Evolutionary conservation across 805 yeast genomes (phyloP).

Genomic region (Candida maltosa): DNA sequence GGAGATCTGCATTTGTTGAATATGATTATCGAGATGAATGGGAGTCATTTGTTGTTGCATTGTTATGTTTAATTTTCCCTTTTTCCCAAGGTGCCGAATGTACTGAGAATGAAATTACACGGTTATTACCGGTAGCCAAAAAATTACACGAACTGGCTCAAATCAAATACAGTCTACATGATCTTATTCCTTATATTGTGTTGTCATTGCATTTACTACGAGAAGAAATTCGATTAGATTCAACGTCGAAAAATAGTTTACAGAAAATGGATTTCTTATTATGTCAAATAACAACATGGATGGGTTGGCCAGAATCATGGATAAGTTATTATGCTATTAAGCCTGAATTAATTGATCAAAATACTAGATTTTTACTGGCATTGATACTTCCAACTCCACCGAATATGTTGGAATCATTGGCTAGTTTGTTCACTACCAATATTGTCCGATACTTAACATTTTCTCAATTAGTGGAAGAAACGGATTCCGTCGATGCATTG

Average conservation of each 20-base stretch:
- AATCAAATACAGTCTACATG: slow-evolving; percentile 42
- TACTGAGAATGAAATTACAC: slow-evolving; percentile 29
- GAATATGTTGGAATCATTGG: slow-evolving; percentile 51
- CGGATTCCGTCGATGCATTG: slow-evolving; percentile 52
- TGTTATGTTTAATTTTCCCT: slow-evolving; percentile 51
- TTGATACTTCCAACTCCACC: slow-evolving; percentile 57
- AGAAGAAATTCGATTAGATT: slow-evolving; percentile 69
- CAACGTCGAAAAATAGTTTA: slow-evolving; percentile 34
- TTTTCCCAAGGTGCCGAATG: slow-evolving; percentile 13
- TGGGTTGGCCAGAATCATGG: slow-evolving; percentile 78
- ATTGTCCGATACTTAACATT: slow-evolving; percentile 59
- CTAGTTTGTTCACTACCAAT: slow-evolving; percentile 40
- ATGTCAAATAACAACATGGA: slow-evolving; percentile 60
- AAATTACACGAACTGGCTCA: slow-evolving; percentile 20
- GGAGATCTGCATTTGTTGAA: slow-evolving; percentile 66
- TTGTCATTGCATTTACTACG: slow-evolving; percentile 70
- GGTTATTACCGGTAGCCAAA: slow-evolving; percentile 28
- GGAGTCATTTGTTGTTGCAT: slow-evolving; percentile 53
- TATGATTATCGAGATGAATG: slow-evolving; percentile 49
- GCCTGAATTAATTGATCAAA: slow-evolving; percentile 28
- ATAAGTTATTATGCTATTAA: slow-evolving; percentile 47
- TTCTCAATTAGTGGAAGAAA: slow-evolving; percentile 64
- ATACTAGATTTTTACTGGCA: slow-evolving; percentile 39
- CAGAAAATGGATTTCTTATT: slow-evolving; percentile 50
- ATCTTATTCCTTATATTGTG: slow-evolving; percentile 59